Percentiles rank a stretch among this genome's conserved stretches.
phyloP scores from a whole-genome alignment of 306 rosid species.

The Cyamopsis tetragonoloba region DNA sequence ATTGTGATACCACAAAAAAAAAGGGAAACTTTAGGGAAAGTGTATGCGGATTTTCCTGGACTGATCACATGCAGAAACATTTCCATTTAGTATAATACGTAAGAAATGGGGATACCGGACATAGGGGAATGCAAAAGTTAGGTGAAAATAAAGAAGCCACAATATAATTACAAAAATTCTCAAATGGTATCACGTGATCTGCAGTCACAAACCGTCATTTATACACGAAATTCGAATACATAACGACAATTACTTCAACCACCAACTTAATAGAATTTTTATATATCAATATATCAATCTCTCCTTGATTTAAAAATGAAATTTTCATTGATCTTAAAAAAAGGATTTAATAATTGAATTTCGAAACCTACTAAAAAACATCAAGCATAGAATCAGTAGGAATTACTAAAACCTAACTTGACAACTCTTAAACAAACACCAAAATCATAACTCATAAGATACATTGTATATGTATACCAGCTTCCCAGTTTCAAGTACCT shows the following conservation, averaged over 20 bases:
- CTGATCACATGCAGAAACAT: background rate
- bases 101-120: background rate
- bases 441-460: conserved; percentile 14
- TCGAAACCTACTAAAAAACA: background rate
- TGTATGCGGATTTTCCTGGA: background rate
- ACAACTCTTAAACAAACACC: conserved; percentile 9
- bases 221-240: background rate
- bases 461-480: conserved; percentile 2
- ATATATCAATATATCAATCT: conserved; percentile 5
- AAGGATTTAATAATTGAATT: background rate
- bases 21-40: background rate
- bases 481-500: conserved; percentile 52
- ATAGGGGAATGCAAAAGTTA: background rate
- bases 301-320: background rate
- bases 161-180: background rate
- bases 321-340: conserved; percentile 6
- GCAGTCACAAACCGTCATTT: background rate
- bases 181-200: background rate
- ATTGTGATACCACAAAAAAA: background rate
- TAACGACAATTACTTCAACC: background rate
- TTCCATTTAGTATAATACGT: background rate
- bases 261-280: background rate
- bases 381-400: conserved; percentile 4
- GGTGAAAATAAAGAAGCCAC: background rate
- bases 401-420: conserved; percentile 7